Percentiles rank a stretch among this genome's conserved stretches.
Evolutionary conservation across 345 rosid genomes (phyloP).

Genomic region (Geranium brycei): DNA sequence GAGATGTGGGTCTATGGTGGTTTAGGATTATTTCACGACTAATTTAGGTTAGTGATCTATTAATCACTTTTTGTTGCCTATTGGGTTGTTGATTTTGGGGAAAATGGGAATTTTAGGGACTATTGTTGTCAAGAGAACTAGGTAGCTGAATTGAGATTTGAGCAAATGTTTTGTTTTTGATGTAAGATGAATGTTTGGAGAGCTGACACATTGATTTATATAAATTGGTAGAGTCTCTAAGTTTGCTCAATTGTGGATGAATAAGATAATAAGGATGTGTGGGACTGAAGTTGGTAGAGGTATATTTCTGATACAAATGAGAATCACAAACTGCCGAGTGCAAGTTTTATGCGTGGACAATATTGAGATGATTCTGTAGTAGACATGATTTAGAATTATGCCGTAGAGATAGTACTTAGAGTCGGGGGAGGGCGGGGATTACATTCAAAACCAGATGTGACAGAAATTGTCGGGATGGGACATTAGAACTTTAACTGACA

Average conservation of each 20-base stretch:
- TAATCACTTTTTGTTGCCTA: not conserved
- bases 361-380: too few species aligned
- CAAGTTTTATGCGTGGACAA: too few species aligned
- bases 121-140: not conserved
- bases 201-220: not conserved
- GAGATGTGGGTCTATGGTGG: not conserved
- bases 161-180: not conserved
- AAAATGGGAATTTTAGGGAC: not conserved
- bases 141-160: not conserved
- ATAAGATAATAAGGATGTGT: not conserved
- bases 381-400: too few species aligned
- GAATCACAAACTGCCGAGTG: too few species aligned
- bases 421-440: too few species aligned
- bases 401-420: too few species aligned
- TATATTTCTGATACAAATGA: too few species aligned
- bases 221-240: not conserved
- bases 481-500: too few species aligned
- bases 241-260: not conserved
- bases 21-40: not conserved
- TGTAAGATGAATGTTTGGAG: not conserved
- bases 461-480: too few species aligned
- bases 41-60: too few species aligned
- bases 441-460: too few species aligned
- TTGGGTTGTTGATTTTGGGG: not conserved
- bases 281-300: not conserved